Conservation (phyloP, 2,329 filamentous ascomycete species). For the Scorias spongiosa region DNA sequence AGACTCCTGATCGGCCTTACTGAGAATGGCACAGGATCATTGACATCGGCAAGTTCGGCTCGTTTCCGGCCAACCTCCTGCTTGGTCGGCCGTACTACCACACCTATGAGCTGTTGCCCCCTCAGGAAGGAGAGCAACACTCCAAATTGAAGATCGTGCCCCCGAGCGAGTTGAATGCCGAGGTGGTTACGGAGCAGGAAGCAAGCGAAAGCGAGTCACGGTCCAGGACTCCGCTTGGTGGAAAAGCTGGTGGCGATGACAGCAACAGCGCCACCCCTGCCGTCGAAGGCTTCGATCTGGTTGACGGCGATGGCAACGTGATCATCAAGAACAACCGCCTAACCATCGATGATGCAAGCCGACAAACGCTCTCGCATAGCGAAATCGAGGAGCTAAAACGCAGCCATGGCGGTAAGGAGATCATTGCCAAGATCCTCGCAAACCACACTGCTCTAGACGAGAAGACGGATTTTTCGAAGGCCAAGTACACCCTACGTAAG, state of each 20-base stretch:
- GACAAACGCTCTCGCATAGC: conserved; percentile 60
- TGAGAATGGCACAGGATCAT: conserved; percentile 48
- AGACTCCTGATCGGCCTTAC: conserved; percentile 16
- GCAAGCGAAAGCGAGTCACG: conserved; percentile 23
- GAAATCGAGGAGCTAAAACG: conserved; percentile 60
- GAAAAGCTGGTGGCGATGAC: conserved; percentile 1
- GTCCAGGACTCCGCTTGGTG: conserved; percentile 22
- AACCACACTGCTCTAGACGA: conserved; percentile 83
- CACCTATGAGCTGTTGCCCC: conserved; percentile 78
- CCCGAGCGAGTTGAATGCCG: conserved; percentile 67
- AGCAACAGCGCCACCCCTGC: conserved; percentile 6
- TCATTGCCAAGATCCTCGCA: conserved; percentile 83
- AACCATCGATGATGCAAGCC: conserved; percentile 45
- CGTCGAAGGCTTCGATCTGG: conserved; percentile 27
- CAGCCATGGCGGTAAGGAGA: conserved; percentile 61
- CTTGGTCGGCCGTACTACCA: conserved; percentile 83
- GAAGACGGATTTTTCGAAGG: conserved; percentile 84
- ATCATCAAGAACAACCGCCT: conserved; percentile 48
- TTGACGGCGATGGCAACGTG: conserved; percentile 32
- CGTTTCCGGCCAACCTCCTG: conserved; percentile 76
- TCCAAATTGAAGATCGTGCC: conserved; percentile 63
- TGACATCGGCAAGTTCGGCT: conserved; percentile 82
- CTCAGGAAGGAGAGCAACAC: conserved; percentile 46
- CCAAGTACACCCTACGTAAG: conserved; percentile 92
- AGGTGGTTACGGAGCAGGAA: conserved; percentile 45